Evolutionary conservation across 1,284 basidiomycete species (phyloP).

Genomic region (Gymnopus androsaceus): DNA sequence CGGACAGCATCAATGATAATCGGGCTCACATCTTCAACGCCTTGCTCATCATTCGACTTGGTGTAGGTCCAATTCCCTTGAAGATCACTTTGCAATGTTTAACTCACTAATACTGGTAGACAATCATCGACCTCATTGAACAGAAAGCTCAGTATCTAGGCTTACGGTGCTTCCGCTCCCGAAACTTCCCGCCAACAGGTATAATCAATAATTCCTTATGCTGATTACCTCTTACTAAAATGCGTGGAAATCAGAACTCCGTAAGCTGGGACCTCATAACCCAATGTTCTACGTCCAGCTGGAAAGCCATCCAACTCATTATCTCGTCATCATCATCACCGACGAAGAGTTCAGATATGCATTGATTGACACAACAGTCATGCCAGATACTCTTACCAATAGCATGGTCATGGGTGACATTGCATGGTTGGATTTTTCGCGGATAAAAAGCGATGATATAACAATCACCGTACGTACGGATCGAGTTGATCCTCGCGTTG

Average conservation of each 20-base stretch:
- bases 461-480: conserved; percentile 25
- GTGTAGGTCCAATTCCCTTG: conserved; percentile 40
- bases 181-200: conserved; percentile 69
- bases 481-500: conserved; percentile 24
- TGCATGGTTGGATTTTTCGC: conserved; percentile 72
- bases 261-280: conserved; percentile 61
- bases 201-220: conserved; percentile 14
- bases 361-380: conserved; percentile 61
- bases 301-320: conserved; percentile 67
- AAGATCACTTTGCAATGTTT: not conserved
- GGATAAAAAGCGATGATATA: conserved; percentile 51
- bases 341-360: conserved; percentile 78
- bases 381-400: conserved; percentile 53
- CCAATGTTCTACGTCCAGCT: conserved; percentile 71
- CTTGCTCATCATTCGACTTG: conserved; percentile 55
- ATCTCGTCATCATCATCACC: conserved; percentile 76
- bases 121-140: conserved; percentile 71
- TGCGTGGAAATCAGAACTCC: conserved; percentile 46
- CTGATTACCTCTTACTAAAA: not conserved
- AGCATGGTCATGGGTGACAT: conserved; percentile 72
- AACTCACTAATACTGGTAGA: conserved; percentile 40
- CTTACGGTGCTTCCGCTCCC: conserved; percentile 64
- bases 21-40: conserved; percentile 56
- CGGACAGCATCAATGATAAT: conserved; percentile 64
- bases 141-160: conserved; percentile 78